Base-by-base conservation (phyloP, 257 asterid species). In the Solanum habrochaites region DNA sequence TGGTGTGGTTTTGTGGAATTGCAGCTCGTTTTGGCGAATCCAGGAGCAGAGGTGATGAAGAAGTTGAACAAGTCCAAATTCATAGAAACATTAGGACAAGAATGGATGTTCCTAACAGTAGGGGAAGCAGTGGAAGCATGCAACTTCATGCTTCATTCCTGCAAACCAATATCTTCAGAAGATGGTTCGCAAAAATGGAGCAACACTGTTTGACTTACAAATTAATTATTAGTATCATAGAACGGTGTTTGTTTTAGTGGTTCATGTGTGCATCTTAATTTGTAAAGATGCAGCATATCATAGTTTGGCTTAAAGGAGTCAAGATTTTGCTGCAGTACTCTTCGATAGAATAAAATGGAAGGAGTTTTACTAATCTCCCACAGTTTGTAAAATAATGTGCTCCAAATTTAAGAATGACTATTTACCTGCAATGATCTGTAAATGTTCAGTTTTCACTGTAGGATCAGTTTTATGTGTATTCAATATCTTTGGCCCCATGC, bases 71-170 rank as follows among this genome's bases (percentile, higher is more conserved):
- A 95, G 88, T 89, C 98, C 14, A 94, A 96, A 70, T 88, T 96
- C 27, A 82, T 95, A 20, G 99, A 96, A 88, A 89, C 90, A 83
- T 52, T 96, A 40, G 99, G 99, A 7, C 91, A 94, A 2, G 98
- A 96, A 82, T 97, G 99, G 99, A 91, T 97, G 7, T 97, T 93
- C 86, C 72, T 96, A 87, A 95, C 99, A 0, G 98, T 95, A 40
- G 99, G 93, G 11, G 99, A 97, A 71, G 99, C 99, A 10, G 99
- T 96, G 35, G 98, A 93, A 37, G 98, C 98, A 20, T 95, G 98
- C 91, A 92, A 92, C 37, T 97, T 91, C 90, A 93, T 94, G 93
- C 95, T 97, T n/a, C 98, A 95, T 72, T 86, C 96, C 18, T 90
- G 87, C 93, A 93, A 93, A 47, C 89, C 94, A 3, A 91, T 89